phyloP scores from a whole-genome alignment of 2,329 filamentous ascomycete genomes.

The Botryotinia narcissicola region DNA sequence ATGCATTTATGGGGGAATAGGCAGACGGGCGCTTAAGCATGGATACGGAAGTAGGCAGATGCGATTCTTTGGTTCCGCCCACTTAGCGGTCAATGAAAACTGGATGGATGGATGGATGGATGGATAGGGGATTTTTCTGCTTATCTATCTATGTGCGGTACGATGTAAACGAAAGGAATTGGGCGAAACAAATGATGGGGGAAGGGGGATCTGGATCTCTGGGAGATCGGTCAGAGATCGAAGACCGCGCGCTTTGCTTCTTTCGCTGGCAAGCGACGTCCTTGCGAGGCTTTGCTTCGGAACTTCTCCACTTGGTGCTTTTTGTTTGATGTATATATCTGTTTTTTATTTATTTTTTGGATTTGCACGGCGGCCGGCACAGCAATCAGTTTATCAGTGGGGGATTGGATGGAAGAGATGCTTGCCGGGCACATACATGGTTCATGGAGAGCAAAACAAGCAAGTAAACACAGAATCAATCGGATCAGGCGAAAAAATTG shows the following conservation, averaged over 20 bases:
- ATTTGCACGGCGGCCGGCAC: neutral
- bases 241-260: neutral
- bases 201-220: neutral
- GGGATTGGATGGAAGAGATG: neutral
- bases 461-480: neutral
- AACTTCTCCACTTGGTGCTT: neutral
- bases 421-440: neutral
- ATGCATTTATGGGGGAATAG: neutral
- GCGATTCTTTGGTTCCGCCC: neutral
- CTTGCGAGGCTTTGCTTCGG: neutral
- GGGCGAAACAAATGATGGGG: neutral
- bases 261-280: neutral
- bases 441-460: neutral
- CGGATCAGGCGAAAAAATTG: neutral
- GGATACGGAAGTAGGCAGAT: neutral
- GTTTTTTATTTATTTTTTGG: neutral
- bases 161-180: neutral
- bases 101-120: neutral
- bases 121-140: neutral
- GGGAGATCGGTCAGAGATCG: neutral
- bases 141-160: neutral
- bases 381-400: neutral
- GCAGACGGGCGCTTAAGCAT: conserved; percentile 2
- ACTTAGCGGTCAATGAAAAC: neutral
- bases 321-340: neutral